phyloP scores from a whole-genome alignment of 371 early-diverging fungal genomes.

The Zancudomyces culisetae region DNA sequence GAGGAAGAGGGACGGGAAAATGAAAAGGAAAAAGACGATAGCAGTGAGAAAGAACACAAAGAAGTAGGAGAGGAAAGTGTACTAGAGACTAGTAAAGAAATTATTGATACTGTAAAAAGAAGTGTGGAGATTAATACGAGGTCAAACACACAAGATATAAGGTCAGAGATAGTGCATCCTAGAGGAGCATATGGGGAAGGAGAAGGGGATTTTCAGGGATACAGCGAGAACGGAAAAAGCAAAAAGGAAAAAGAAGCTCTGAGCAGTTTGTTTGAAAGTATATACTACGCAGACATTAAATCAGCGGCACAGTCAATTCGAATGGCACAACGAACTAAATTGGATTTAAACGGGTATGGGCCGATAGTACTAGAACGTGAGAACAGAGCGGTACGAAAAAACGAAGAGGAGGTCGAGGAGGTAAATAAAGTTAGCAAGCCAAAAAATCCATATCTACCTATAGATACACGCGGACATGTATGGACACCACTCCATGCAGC shows the following conservation, averaged over 20 bases:
- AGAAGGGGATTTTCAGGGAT: neutral
- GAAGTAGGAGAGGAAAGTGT: neutral
- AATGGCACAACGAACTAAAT: constrained; percentile 9
- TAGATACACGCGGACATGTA: constrained; percentile 2
- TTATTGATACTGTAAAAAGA: neutral
- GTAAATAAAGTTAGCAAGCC: constrained; percentile 44
- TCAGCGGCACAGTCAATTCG: constrained; percentile 6
- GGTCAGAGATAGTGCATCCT: neutral
- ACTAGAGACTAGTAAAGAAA: neutral
- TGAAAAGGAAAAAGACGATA: neutral
- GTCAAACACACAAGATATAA: neutral
- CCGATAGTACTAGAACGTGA: constrained; percentile 29
- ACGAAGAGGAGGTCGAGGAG: constrained; percentile 13
- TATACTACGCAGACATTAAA: constrained; percentile 18
- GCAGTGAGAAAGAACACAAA: neutral
- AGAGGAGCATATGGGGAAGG: constrained; percentile 2
- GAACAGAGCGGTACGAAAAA: neutral
- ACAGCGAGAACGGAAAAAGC: neutral
- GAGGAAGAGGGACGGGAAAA: neutral
- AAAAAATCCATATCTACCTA: constrained; percentile 6
- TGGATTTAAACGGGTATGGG: constrained; percentile 12
- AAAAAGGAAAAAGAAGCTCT: constrained; percentile 3
- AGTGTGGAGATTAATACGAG: neutral
- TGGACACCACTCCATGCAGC: constrained; percentile 85
- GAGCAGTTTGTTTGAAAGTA: constrained; percentile 16